Percentiles rank a stretch among this genome's conserved stretches.
Evolutionary conservation across 2,329 filamentous ascomycete species (phyloP).

Genomic region (Apiospora aurea): DNA sequence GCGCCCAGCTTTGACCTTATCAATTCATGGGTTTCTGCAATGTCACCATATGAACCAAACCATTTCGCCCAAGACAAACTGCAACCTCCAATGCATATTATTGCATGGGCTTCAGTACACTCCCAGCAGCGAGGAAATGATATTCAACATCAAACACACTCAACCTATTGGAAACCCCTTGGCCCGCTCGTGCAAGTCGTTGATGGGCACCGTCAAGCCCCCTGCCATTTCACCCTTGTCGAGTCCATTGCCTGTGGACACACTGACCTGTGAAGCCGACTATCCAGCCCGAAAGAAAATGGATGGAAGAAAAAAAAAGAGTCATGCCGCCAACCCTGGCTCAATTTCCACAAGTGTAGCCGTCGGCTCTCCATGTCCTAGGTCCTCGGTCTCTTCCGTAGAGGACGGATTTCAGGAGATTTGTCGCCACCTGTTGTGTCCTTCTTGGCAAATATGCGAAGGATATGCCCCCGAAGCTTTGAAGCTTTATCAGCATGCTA

Average conservation of each 20-base stretch:
- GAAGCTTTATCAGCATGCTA: constrained; percentile 9
- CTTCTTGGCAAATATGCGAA: constrained; percentile 10
- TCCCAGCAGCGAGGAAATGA: neutral
- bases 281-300: neutral
- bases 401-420: neutral
- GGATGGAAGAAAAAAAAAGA: neutral
- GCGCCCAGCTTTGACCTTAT: constrained; percentile 8
- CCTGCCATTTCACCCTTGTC: neutral
- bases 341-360: neutral
- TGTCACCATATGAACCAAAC: constrained; percentile 5
- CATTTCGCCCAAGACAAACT: neutral
- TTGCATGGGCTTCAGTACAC: neutral
- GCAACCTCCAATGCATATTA: neutral
- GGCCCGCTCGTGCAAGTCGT: neutral
- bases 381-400: constrained; percentile 9
- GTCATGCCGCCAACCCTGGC: neutral
- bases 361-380: neutral
- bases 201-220: neutral
- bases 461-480: neutral
- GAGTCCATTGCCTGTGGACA: neutral
- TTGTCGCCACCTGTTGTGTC: neutral
- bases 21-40: constrained; percentile 15
- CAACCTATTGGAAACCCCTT: neutral
- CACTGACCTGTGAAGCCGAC: neutral
- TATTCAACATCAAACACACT: constrained; percentile 1